Percentiles rank a stretch among this genome's conserved stretches.
Evolutionary conservation across 2,329 filamentous ascomycete species (phyloP).

Genomic region (Parascedosporium putredinis): DNA sequence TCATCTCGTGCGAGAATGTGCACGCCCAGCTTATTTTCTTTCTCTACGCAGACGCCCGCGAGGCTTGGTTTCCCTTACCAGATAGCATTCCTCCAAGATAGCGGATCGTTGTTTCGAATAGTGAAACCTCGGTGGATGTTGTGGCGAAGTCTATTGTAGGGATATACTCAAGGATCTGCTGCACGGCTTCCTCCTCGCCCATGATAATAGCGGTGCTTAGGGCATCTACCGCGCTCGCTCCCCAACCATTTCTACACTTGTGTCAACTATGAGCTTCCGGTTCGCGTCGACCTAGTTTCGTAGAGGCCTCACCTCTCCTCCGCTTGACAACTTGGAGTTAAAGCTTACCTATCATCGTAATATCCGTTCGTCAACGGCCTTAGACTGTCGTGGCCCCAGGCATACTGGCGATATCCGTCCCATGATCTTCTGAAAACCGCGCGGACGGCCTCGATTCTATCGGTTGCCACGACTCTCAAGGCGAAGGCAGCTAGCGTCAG

Average conservation of each 20-base stretch:
- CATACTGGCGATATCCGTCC: slow-evolving; percentile 62
- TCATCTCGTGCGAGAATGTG: neutral
- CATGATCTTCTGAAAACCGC: slow-evolving; percentile 61
- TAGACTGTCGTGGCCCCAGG: slow-evolving; percentile 69
- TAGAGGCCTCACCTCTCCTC: no score
- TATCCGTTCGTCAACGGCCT: slow-evolving; percentile 55
- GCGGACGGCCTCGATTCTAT: slow-evolving; percentile 39
- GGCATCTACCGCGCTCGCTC: slow-evolving; percentile 71
- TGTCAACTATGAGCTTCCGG: no score
- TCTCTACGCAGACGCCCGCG: neutral
- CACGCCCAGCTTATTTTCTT: neutral
- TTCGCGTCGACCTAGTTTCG: no score
- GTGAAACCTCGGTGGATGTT: slow-evolving; percentile 45
- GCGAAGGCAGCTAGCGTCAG: slow-evolving; percentile 1
- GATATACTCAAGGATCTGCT: slow-evolving; percentile 61
- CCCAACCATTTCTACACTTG: slow-evolving; percentile 63
- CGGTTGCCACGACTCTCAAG: neutral
- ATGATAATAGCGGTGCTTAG: slow-evolving; percentile 72
- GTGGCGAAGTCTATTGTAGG: slow-evolving; percentile 55
- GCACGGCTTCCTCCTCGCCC: slow-evolving; percentile 55
- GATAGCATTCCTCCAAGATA: slow-evolving; percentile 75
- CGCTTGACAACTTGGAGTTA: no score
- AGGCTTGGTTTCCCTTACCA: no score
- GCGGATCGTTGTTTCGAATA: slow-evolving; percentile 87
- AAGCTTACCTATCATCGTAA: slow-evolving; percentile 59